These are phyloP conservation scores for Ophiocytium majus DNA, from an alignment of 352 stramenopile species.

Conservation along the genomic window DNA sequence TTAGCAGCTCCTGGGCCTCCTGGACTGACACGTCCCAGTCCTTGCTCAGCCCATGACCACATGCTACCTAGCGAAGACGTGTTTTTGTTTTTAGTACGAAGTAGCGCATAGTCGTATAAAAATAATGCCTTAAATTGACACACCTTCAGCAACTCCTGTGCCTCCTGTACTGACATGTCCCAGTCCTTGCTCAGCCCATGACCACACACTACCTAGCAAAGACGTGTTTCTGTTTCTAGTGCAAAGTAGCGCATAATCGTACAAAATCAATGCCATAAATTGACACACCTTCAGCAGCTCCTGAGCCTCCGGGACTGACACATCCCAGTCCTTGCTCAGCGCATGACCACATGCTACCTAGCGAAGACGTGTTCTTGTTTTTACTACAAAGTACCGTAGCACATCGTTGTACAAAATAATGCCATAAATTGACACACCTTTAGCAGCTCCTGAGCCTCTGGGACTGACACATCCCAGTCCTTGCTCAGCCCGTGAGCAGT, in stretches of 20 bases:
- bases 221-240: no score
- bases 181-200: slow-evolving; percentile 91
- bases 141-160: slow-evolving; percentile 78
- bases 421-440: no score
- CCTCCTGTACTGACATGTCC: slow-evolving; percentile 70
- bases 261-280: no score
- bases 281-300: slow-evolving; percentile 86
- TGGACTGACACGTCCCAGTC: slow-evolving; percentile 75
- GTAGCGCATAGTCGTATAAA: no score
- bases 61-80: no score
- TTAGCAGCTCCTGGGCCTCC: slow-evolving; percentile 75
- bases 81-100: no score
- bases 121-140: no score
- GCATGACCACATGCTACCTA: no score
- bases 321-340: slow-evolving; percentile 86
- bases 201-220: no score
- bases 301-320: slow-evolving; percentile 70
- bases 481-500: slow-evolving; percentile 93
- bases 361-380: no score
- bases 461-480: slow-evolving; percentile 73
- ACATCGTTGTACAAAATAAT: no score
- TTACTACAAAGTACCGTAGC: slow-evolving; percentile 23
- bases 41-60: slow-evolving; percentile 88
- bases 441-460: slow-evolving; percentile 75
- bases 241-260: no score